Evolutionary conservation across 345 rosid genomes (phyloP).

Genomic region (Arabis hirsuta): DNA sequence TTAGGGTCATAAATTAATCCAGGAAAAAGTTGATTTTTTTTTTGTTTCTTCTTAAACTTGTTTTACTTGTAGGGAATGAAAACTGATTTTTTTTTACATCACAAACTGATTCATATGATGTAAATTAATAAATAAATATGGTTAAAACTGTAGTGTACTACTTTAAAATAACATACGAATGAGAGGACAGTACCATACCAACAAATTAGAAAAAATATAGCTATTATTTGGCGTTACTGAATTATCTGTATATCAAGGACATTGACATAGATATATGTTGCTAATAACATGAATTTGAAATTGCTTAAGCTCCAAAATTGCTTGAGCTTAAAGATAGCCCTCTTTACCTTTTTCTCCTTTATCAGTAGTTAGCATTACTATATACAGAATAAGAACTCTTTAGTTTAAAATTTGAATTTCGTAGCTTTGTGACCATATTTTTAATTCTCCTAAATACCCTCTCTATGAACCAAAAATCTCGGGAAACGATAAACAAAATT

Average conservation of each 20-base stretch:
- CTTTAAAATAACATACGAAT: neutral
- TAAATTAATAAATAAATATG: neutral
- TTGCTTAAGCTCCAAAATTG: conserved; percentile 23
- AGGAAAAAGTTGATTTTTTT: neutral
- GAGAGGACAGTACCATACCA: neutral
- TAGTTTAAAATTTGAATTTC: conserved; percentile 41
- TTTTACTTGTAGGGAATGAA: neutral
- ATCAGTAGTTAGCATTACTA: conserved; percentile 5
- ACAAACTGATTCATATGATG: neutral
- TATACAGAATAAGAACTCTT: conserved; percentile 17
- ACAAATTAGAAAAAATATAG: neutral
- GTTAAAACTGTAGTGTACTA: too few species aligned
- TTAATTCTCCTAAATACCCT: conserved; percentile 35
- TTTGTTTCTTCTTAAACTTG: neutral
- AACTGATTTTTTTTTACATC: neutral
- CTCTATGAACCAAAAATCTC: neutral
- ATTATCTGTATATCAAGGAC: neutral
- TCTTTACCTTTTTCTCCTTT: conserved; percentile 31
- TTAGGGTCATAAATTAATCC: neutral
- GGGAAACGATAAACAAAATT: conserved; percentile 21
- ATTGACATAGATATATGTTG: neutral
- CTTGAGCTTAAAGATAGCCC: conserved; percentile 34
- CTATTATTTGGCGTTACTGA: neutral
- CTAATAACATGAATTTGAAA: conserved; percentile 24
- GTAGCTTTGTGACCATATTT: conserved; percentile 29